Evolutionary conservation across 2,329 filamentous ascomycete species (phyloP), one percentile per base, ranked within the genome.

Genomic region (Pestalotiopsis sp.): DNA sequence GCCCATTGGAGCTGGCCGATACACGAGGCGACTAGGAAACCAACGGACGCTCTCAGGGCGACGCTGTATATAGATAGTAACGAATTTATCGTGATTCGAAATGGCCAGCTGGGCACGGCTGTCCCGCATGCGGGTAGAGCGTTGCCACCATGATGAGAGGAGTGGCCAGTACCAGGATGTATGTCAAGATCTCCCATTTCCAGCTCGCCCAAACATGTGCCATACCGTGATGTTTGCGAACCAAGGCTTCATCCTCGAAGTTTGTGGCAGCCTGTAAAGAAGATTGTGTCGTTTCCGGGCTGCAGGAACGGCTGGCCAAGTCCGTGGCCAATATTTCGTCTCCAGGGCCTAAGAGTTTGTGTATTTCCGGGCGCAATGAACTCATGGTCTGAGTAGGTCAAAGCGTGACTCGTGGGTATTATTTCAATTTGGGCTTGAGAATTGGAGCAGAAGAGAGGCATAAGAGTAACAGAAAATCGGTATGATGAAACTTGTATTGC

Each of bases 1-100:
- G 25, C 39, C 67, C 67, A 68, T 39, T 68, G 67, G 27, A 66
- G 27, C 20, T 68, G 67, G 12, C 62, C 41, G 4, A 68, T 27
- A 20, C 67, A 66, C 14, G 63, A 60, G 3, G 63, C 67, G 2
- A 66, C n/a, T 12, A 66, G 20, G 39, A 68, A 57, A n/a, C 25
- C 23, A 7, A 66, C 3, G 3, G 25, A 23, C 2, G 52, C 36
- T 2, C 36, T 65, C 4, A 68, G 49, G 1, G 60, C 23, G 0
- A 68, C 36, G 1, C 20, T 36, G 39, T 68, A 68, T 1, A 62
- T 64, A 7, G 64, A 64, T 1, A 67, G 65, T 3, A 67, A n/a
- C 3, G 64, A 45, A 14, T 67, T 64, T 14, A 69, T 20, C 23
- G 66, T 41, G 3, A 68, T 65, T 17, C 36, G 23, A 5, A 66